Evolutionary conservation across 805 yeast genomes (phyloP).

Genomic region (Metschnikowia anglica): DNA sequence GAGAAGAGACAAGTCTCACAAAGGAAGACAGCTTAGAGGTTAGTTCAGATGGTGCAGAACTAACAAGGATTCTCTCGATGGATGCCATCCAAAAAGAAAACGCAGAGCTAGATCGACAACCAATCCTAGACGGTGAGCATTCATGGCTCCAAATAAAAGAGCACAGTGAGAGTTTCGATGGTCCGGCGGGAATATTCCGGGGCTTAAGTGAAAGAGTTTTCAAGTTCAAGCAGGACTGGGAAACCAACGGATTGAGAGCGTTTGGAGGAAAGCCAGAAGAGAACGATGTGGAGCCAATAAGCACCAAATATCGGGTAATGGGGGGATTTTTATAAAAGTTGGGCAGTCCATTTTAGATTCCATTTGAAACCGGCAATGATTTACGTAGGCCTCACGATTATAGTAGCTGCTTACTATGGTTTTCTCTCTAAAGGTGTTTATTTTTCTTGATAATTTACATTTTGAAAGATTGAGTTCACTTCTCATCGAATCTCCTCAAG

Average conservation of each 20-base stretch:
- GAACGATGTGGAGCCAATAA: background rate
- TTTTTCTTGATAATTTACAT: background rate
- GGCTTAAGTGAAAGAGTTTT: slow-evolving; percentile 62
- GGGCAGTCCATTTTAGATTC: background rate
- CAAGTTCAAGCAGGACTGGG: slow-evolving; percentile 34
- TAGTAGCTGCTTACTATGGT: background rate
- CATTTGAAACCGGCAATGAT: too few species aligned
- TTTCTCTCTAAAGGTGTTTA: background rate
- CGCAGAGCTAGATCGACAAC: slow-evolving; percentile 32
- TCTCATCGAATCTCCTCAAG: background rate
- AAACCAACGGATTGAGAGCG: slow-evolving; percentile 15
- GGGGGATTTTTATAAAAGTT: slow-evolving; percentile 13
- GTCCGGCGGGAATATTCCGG: slow-evolving; percentile 69
- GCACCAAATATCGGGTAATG: slow-evolving; percentile 12
- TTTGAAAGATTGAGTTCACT: background rate
- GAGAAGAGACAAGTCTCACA: slow-evolving; percentile 10
- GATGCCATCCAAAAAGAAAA: slow-evolving; percentile 38
- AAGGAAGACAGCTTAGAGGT: slow-evolving; percentile 15
- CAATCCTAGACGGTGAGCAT: slow-evolving; percentile 28
- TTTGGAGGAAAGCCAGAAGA: slow-evolving; percentile 3
- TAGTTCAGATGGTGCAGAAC: slow-evolving; percentile 19
- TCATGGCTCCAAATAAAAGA: slow-evolving; percentile 53
- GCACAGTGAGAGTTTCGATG: slow-evolving; percentile 49
- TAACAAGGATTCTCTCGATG: slow-evolving; percentile 29
- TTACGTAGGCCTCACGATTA: too few species aligned